These are phyloP conservation scores for Gloeopeniophorella convolvens DNA, from an alignment of 768 basidiomycete genomes.

Conservation along the genomic window DNA sequence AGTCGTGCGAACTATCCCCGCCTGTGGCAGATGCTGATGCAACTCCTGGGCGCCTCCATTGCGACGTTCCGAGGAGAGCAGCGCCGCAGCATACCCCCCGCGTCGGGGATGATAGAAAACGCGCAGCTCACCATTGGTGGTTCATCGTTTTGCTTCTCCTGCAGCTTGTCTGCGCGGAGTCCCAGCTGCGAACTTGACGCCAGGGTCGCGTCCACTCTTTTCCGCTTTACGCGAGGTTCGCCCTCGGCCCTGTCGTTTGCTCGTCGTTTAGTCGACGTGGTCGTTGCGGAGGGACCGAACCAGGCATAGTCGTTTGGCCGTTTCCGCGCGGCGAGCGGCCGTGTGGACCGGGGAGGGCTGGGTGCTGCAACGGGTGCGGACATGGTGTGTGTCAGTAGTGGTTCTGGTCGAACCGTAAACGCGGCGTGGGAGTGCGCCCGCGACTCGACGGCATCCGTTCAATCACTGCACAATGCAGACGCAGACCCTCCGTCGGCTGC, in stretches of 20 bases:
- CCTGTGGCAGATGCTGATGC: constrained; percentile 9
- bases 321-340: constrained; percentile 27
- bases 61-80: too few relatives aligned
- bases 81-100: background rate
- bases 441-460: too few relatives aligned
- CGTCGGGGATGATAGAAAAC: background rate
- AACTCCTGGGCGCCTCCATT: too few relatives aligned
- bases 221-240: constrained; percentile 70
- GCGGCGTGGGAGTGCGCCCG: too few relatives aligned
- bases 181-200: constrained; percentile 15
- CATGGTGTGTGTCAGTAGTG: too few relatives aligned
- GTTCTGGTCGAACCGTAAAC: too few relatives aligned
- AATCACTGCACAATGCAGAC: too few relatives aligned
- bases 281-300: constrained; percentile 35
- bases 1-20: background rate
- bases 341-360: constrained; percentile 10
- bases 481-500: too few relatives aligned
- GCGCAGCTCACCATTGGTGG: constrained; percentile 13
- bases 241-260: constrained; percentile 64
- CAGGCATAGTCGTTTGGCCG: constrained; percentile 45
- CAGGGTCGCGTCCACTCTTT: constrained; percentile 47
- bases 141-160: constrained; percentile 17
- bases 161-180: constrained; percentile 16
- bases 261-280: constrained; percentile 42
- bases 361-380: constrained; percentile 8